Base-by-base conservation (phyloP, 2,329 filamentous ascomycete species). In the Aspergillus pseudoviridinutans region DNA sequence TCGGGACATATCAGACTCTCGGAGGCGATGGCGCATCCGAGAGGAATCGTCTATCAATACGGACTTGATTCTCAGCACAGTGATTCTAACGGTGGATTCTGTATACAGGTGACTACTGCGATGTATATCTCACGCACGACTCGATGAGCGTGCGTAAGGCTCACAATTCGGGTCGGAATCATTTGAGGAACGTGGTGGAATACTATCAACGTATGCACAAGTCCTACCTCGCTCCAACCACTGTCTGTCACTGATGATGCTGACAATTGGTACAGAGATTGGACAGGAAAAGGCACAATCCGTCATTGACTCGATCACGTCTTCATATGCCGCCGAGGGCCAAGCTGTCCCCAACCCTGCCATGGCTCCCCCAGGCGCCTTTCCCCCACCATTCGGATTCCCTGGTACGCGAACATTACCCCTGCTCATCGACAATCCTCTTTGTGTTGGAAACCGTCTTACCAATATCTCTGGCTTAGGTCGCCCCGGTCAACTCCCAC, bases 71-170 rank as follows among this genome's bases (percentile, higher is more conserved):
- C 24, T 51, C 4, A 47, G 44, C 25, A 53, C 35, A 42, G 51
- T 42, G 49, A 51, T 27, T 57, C 32, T 56, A 42, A 55, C 54
- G 9, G 32, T 38, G 14, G 32, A 55, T 55, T 49, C 53, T 41
- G 50, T 47, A 1, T 14, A 51, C 42, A 82, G 78, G 92, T 83
- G 94, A 99, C 77, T 99, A 99, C 79, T 99, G 94, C 85, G 94
- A 99, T 89, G 94, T 99, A 77, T 99, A 99, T 84, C 89, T 99
- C 68, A 99, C 94, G 66, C 94, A 99, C 84, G 94, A 99, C 83
- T 96, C 92, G 49, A 97, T 97, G 93, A 96, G 92, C 79, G 94
- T 99, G 78, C 92, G 94, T 69, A 97, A 97, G 81, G 94, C 94
- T 51, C 94, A 99, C 79, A 99, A 99, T 82, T 89, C 87, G 74